Conservation (phyloP, 441 rosid species). For the Aquilaria agallochum region DNA sequence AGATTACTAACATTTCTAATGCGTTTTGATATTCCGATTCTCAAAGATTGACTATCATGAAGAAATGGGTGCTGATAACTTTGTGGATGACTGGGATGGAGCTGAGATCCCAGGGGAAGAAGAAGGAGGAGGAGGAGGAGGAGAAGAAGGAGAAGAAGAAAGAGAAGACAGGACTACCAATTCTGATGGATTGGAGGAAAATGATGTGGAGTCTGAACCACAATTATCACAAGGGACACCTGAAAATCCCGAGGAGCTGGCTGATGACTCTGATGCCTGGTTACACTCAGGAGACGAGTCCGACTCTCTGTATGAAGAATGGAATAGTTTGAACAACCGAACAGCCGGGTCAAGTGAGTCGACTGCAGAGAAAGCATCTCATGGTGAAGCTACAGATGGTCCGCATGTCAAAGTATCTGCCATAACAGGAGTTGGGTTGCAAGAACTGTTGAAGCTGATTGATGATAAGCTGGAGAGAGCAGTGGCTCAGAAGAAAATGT, state of each 20-base stretch:
- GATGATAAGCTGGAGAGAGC: slow-evolving; percentile 47
- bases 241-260: slow-evolving; percentile 27
- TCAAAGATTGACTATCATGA: slow-evolving; percentile 73
- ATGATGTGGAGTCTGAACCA: slow-evolving; percentile 14
- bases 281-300: slow-evolving; percentile 38
- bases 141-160: slow-evolving; percentile 20
- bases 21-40: slow-evolving; percentile 6
- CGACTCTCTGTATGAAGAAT: slow-evolving; percentile 23
- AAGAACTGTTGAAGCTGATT: slow-evolving; percentile 56
- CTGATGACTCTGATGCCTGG: slow-evolving; percentile 39
- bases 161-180: slow-evolving; percentile 10
- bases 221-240: slow-evolving; percentile 8
- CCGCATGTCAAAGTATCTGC: slow-evolving; percentile 77
- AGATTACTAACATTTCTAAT: no score
- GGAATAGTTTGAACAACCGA: slow-evolving; percentile 30
- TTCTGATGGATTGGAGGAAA: slow-evolving; percentile 29
- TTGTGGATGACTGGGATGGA: slow-evolving; percentile 26
- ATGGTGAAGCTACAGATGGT: slow-evolving; percentile 23
- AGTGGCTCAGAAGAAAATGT: slow-evolving; percentile 34
- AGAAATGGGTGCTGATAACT: slow-evolving; percentile 28
- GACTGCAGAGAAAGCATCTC: slow-evolving; percentile 14
- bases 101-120: slow-evolving; percentile 31
- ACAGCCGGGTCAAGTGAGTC: slow-evolving; percentile 10
- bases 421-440: slow-evolving; percentile 64
- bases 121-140: slow-evolving; percentile 9